Percentiles rank a stretch among this genome's conserved stretches.
Evolutionary conservation across 2,329 filamentous ascomycete species (phyloP).

Genomic region (Annulohypoxylon truncatum): DNA sequence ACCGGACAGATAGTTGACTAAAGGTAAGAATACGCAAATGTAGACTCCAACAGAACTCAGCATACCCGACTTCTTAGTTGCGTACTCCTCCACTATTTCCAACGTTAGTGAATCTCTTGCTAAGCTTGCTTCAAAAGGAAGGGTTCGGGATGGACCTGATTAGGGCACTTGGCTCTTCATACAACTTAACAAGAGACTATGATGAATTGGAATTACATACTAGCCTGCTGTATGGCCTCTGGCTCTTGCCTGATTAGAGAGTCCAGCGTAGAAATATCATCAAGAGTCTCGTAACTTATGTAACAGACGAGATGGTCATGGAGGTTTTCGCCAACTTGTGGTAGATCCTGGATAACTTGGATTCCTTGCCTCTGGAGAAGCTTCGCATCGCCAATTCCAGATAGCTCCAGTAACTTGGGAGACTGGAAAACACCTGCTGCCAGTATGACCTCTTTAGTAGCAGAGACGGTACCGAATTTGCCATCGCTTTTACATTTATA

Average conservation of each 20-base stretch:
- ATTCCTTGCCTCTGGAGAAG: slow-evolving; percentile 50
- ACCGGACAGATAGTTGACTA: too few relatives aligned
- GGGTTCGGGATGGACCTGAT: too few relatives aligned
- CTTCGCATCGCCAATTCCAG: slow-evolving; percentile 51
- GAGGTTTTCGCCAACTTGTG: slow-evolving; percentile 52
- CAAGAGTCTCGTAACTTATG: slow-evolving; percentile 35
- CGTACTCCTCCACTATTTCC: too few relatives aligned
- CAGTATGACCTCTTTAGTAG: slow-evolving; percentile 45
- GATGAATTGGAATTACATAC: slow-evolving; percentile 1
- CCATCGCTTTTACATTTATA: neutral
- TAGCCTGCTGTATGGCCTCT: slow-evolving; percentile 8
- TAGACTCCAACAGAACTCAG: too few relatives aligned
- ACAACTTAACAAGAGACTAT: too few relatives aligned
- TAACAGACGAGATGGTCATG: slow-evolving; percentile 52
- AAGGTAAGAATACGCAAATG: too few relatives aligned
- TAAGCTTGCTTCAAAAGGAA: too few relatives aligned
- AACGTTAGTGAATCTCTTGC: too few relatives aligned
- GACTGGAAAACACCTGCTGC: slow-evolving; percentile 53
- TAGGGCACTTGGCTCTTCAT: too few relatives aligned
- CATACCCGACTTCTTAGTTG: too few relatives aligned
- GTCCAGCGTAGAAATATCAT: slow-evolving; percentile 34
- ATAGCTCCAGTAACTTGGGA: slow-evolving; percentile 54
- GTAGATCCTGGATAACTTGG: slow-evolving; percentile 47
- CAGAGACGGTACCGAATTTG: neutral
- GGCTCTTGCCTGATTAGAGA: slow-evolving; percentile 23